Percentiles rank a stretch among this genome's conserved stretches.
Evolutionary conservation across 352 stramenopile species (phyloP).

Genomic region (Globisporangium orthogonon): DNA sequence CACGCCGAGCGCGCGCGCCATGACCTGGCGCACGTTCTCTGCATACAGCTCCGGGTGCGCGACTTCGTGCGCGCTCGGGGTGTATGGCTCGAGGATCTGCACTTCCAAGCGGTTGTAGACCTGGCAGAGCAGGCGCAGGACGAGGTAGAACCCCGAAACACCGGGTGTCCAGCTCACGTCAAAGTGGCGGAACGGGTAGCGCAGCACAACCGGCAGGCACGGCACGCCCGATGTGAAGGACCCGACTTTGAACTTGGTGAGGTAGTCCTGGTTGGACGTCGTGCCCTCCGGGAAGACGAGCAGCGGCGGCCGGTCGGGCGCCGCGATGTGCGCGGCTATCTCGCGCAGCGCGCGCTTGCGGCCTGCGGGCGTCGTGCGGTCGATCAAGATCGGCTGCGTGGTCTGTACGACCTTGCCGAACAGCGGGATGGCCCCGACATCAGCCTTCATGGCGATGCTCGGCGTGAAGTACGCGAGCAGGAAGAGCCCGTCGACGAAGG

Average conservation of each 20-base stretch:
- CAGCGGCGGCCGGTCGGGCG: constrained; percentile 39
- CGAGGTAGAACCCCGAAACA: constrained; percentile 44
- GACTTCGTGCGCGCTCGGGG: constrained; percentile 32
- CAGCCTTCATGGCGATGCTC: constrained; percentile 72
- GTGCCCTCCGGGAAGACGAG: constrained; percentile 71
- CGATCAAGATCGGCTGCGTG: constrained; percentile 60
- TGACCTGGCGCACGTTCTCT: constrained; percentile 47
- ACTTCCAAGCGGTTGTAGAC: constrained; percentile 64
- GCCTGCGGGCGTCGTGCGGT: constrained; percentile 38
- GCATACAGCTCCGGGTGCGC: constrained; percentile 44
- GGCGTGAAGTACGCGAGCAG: constrained; percentile 41
- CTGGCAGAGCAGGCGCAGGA: constrained; percentile 60
- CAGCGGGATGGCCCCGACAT: constrained; percentile 48
- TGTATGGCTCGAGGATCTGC: constrained; percentile 48
- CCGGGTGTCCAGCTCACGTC: constrained; percentile 64
- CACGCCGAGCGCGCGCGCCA: constrained; percentile 40
- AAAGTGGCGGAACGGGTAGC: constrained; percentile 67
- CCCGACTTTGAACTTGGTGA: constrained; percentile 75
- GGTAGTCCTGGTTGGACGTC: constrained; percentile 60
- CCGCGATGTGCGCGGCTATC: constrained; percentile 46
- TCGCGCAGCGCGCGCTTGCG: constrained; percentile 52
- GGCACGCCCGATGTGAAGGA: constrained; percentile 55
- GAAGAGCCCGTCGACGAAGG: constrained; percentile 65
- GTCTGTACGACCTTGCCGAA: constrained; percentile 51
- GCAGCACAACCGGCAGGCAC: constrained; percentile 52